Evolutionary conservation across 164 flowering plant genomes (phyloP).

Genomic region (Magnolia kwangsiensis): DNA sequence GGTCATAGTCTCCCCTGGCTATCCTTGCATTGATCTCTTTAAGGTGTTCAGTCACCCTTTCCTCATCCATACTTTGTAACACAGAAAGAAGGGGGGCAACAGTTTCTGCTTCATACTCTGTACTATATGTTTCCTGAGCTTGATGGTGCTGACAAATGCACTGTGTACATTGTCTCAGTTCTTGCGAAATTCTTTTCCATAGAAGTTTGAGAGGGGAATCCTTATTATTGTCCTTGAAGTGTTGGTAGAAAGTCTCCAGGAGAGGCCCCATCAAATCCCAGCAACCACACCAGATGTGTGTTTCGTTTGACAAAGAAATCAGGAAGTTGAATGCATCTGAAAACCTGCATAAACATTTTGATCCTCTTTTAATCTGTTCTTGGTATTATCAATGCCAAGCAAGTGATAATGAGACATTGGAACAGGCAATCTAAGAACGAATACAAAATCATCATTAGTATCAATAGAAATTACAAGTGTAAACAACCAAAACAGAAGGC

Average conservation of each 20-base stretch:
- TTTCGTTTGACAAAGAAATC: constrained; percentile 47
- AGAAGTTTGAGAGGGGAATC: constrained; percentile 71
- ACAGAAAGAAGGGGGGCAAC: constrained; percentile 72
- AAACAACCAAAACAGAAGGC: no score
- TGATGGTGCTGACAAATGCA: constrained; percentile 89
- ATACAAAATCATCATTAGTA: background rate
- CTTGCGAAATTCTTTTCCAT: constrained; percentile 72
- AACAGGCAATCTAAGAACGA: background rate
- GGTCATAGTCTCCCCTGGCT: constrained; percentile 38
- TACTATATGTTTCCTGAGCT: constrained; percentile 61
- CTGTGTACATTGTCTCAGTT: constrained; percentile 69
- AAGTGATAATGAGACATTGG: background rate
- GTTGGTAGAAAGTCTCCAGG: constrained; percentile 78
- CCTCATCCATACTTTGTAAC: constrained; percentile 72
- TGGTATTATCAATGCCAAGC: background rate
- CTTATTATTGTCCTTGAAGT: constrained; percentile 47
- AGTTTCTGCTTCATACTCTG: constrained; percentile 61
- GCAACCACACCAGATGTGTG: constrained; percentile 79
- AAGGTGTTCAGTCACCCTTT: constrained; percentile 64
- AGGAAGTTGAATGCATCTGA: constrained; percentile 68
- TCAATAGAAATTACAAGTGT: no score
- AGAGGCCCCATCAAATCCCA: constrained; percentile 89
- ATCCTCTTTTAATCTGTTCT: background rate
- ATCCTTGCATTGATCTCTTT: constrained; percentile 59
- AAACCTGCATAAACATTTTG: constrained; percentile 53